A percentile compares a stretch with the other conserved stretches of the same genome.
Evolutionary conservation across 176 grass and related monocot species (phyloP).

Genomic region (Luzula sylvatica): DNA sequence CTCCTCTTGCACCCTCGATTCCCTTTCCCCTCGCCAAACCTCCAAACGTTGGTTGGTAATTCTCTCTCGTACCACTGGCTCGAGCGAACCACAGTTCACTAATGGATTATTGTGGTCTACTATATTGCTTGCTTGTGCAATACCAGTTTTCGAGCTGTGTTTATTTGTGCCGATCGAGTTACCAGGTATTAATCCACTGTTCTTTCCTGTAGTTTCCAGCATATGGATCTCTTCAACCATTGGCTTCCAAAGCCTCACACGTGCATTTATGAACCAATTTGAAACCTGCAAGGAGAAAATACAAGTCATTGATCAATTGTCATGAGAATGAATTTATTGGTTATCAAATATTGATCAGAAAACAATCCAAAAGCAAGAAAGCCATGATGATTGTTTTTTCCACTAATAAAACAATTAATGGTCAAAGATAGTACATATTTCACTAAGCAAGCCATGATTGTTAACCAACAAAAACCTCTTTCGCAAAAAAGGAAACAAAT

Average conservation of each 20-base stretch:
- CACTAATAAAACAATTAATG: too few species aligned
- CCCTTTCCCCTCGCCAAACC: conserved; percentile 26
- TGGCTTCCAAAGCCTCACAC: conserved; percentile 53
- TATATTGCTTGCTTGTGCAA: background rate
- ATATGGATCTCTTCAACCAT: conserved; percentile 57
- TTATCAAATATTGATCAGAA: too few species aligned
- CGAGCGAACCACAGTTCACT: conserved; percentile 5
- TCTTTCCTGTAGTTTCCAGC: conserved; percentile 36
- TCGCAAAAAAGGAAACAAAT: too few species aligned
- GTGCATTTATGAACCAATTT: conserved; percentile 56
- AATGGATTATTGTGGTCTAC: background rate
- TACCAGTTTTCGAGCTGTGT: background rate
- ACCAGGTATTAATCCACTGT: background rate
- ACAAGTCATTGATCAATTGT: too few species aligned
- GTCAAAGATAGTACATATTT: too few species aligned
- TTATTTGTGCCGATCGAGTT: conserved; percentile 3
- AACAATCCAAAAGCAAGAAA: too few species aligned
- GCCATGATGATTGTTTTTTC: too few species aligned
- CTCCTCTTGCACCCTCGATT: conserved; percentile 26
- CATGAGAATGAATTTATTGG: too few species aligned
- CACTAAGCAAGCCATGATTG: too few species aligned
- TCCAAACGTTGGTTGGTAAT: background rate
- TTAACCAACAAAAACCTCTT: too few species aligned
- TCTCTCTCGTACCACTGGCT: background rate
- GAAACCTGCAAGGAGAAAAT: conserved; percentile 27